These are phyloP conservation scores for Phlebiopsis gigantea DNA, from an alignment of 768 basidiomycete species.

Conservation along the genomic window DNA sequence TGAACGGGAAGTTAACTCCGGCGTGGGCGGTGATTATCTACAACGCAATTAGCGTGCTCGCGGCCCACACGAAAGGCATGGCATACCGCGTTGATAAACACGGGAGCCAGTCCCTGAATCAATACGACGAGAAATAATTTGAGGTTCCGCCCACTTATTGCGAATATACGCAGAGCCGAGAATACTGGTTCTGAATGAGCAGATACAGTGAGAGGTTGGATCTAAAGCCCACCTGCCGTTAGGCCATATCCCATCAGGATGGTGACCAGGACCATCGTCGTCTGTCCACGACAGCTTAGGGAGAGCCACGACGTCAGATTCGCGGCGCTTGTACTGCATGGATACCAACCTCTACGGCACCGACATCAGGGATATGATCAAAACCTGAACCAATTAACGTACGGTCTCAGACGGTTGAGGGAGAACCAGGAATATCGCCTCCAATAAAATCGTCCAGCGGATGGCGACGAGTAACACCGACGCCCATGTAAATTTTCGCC, in stretches of 20 bases:
- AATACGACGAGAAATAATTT: neutral
- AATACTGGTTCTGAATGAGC: neutral
- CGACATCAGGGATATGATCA: too few species aligned
- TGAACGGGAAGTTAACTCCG: neutral
- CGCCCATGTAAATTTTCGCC: neutral
- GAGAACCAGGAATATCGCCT: neutral
- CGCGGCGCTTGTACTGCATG: neutral
- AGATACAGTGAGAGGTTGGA: neutral
- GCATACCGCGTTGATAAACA: neutral
- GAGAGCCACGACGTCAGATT: neutral
- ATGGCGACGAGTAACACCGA: neutral
- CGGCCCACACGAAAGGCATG: neutral
- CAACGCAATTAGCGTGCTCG: neutral
- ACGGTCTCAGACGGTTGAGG: neutral
- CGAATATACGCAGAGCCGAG: neutral
- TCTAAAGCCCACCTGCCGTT: neutral
- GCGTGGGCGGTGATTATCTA: neutral
- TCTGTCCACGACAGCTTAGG: neutral
- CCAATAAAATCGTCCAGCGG: neutral
- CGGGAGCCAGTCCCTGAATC: neutral
- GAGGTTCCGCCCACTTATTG: neutral
- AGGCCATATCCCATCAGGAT: neutral
- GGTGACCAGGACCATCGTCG: neutral
- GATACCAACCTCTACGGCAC: too few species aligned
- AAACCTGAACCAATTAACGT: neutral